phyloP scores from a whole-genome alignment of 306 rosid genomes.

The Phaseolus lunatus region DNA sequence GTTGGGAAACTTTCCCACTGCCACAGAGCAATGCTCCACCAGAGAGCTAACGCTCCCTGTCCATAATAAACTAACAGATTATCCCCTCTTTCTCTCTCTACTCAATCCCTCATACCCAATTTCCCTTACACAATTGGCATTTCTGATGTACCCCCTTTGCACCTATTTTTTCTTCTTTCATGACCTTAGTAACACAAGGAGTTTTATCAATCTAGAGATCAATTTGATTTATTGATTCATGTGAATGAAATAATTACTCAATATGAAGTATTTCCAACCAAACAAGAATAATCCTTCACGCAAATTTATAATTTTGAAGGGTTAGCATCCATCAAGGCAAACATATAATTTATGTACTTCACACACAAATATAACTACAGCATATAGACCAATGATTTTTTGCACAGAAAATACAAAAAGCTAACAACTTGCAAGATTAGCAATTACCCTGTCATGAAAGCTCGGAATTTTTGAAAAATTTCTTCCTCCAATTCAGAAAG shows the following conservation, averaged over 20 bases:
- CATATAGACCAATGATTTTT: neutral
- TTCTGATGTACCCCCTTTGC: too few relatives aligned
- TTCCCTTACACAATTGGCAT: too few relatives aligned
- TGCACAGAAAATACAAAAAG: neutral
- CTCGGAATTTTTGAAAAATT: slow-evolving; percentile 54
- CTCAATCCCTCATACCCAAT: too few relatives aligned
- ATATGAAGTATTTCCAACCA: slow-evolving; percentile 4
- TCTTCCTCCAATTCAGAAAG: slow-evolving; percentile 45
- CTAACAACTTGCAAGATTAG: neutral
- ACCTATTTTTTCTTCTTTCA: too few relatives aligned
- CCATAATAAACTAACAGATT: too few relatives aligned
- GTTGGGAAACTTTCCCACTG: too few relatives aligned
- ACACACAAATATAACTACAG: neutral
- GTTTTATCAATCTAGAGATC: neutral
- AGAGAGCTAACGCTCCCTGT: too few relatives aligned
- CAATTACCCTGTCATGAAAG: slow-evolving; percentile 75
- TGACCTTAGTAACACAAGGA: too few relatives aligned
- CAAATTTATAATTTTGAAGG: slow-evolving; percentile 7
- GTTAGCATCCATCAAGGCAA: neutral
- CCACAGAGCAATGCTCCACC: too few relatives aligned
- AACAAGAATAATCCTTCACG: neutral
- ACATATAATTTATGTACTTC: neutral
- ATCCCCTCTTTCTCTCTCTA: too few relatives aligned
- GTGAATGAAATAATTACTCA: neutral
- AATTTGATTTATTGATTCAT: neutral